Percentiles rank a stretch among this genome's conserved stretches.
phyloP scores from a whole-genome alignment of 805 yeast species.

The Wickerhamiella shivajii region DNA sequence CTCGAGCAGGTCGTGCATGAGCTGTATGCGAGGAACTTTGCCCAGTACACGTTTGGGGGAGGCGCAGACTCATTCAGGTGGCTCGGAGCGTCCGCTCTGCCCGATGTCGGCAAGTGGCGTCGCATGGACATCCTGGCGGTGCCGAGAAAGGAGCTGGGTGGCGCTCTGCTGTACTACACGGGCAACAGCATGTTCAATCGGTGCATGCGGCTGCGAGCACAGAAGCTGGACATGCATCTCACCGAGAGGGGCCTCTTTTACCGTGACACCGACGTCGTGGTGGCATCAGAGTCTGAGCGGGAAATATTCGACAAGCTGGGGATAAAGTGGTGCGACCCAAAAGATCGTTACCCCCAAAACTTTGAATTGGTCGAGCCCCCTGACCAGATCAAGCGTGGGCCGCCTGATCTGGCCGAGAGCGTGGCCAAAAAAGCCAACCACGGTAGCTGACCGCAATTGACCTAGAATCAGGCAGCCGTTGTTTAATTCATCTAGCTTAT shows the following conservation, averaged over 20 bases:
- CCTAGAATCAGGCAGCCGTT: too few species aligned
- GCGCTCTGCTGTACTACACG: constrained; percentile 37
- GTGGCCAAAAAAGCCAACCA: too few species aligned
- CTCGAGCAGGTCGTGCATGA: constrained; percentile 9
- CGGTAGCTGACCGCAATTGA: too few species aligned
- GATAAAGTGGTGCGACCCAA: constrained; percentile 26
- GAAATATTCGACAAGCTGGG: constrained; percentile 33
- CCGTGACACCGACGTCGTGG: constrained; percentile 4
- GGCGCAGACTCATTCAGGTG: constrained; percentile 20
- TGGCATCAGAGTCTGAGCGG: constrained; percentile 33
- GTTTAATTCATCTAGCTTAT: too few species aligned
- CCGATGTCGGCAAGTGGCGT: constrained; percentile 29
- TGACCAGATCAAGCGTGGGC: too few species aligned
- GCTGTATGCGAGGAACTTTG: constrained; percentile 24
- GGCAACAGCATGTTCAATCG: constrained; percentile 42
- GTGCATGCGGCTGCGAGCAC: constrained; percentile 31
- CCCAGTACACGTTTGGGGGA: constrained; percentile 23
- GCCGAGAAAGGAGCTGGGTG: constrained; percentile 33
- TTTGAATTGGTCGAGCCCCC: not conserved
- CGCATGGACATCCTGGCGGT: constrained; percentile 39
- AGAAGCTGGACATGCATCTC: constrained; percentile 26
- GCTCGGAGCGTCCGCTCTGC: constrained; percentile 24
- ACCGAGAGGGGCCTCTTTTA: constrained; percentile 33
- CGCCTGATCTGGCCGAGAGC: too few species aligned
- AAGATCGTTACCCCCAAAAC: constrained; percentile 16